A percentile compares a stretch with the other conserved stretches of the same genome.
phyloP scores from a whole-genome alignment of 1,284 basidiomycete species.

The Phellopilus nigrolimitatus region DNA sequence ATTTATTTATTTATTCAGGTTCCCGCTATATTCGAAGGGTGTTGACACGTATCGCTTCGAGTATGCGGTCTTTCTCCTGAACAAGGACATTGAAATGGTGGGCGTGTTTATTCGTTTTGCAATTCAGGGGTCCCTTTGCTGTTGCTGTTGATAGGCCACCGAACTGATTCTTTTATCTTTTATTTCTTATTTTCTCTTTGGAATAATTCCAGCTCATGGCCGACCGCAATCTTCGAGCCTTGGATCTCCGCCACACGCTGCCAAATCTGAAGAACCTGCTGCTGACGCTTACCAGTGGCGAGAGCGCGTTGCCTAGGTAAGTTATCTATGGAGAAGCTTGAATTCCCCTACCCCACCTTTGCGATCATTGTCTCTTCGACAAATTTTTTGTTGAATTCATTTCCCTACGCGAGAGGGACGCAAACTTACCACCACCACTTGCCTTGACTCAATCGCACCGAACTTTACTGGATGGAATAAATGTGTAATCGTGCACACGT shows the following conservation, averaged over 20 bases:
- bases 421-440: neutral
- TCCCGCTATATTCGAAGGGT: conserved; percentile 90
- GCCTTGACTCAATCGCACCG: neutral
- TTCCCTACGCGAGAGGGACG: neutral
- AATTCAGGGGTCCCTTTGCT: too few species aligned
- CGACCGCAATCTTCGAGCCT: conserved; percentile 77
- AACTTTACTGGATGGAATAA: conserved; percentile 5
- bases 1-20: conserved; percentile 45
- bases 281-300: conserved; percentile 76
- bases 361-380: conserved; percentile 23
- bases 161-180: conserved; percentile 15
- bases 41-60: conserved; percentile 97
- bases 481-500: neutral
- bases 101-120: conserved; percentile 27
- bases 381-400: neutral
- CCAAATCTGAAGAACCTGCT: conserved; percentile 95
- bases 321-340: conserved; percentile 23
- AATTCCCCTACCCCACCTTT: conserved; percentile 20
- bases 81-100: conserved; percentile 96
- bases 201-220: conserved; percentile 70
- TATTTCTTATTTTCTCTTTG: conserved; percentile 22
- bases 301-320: conserved; percentile 44
- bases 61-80: conserved; percentile 94
- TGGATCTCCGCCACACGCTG: conserved; percentile 93
- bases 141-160: too few species aligned